Base-by-base conservation (phyloP, 768 basidiomycete genomes). In the Pleurotus salmoneostramineus region DNA sequence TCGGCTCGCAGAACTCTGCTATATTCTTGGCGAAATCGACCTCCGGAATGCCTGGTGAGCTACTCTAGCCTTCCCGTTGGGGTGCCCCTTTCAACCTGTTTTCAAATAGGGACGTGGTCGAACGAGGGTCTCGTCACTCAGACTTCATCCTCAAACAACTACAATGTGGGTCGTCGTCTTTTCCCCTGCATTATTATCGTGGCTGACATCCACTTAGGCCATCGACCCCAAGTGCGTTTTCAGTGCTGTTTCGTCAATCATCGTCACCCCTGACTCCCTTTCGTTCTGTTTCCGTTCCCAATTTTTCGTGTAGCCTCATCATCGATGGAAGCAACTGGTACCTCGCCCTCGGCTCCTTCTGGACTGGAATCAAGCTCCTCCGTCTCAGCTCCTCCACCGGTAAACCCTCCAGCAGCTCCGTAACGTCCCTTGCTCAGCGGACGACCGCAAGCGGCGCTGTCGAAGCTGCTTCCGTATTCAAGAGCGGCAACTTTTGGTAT, bases 21-120 rank as follows among this genome's bases (percentile, higher is more conserved):
- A 81, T 84, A 21, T 83, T 83, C 68, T 72, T 82, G 3, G 81
- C 82, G 1, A 81, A 75, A 59, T 81, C 79, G 3, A 70, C 73
- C 7, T 80, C 78, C n/a, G 81, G 80, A 11, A 60, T 74, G 21
- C 76, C 77, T 50, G 75, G 74, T 71, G 57, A 27, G 21, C 21
- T 27, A 27, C 21, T 27, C 21, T 27, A 27, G 21, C 21, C 21
- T 27, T 27, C 21, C 21, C 21, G 21, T 27, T 27, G 21, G 21
- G 48, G 57, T 57, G 11, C 11, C 17, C 8, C 67, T 31, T 4
- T 59, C 35, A 12, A 12, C 14, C 12, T 59, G 50, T 35, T 14
- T 54, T 5, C 27, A 15, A 2, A n/a, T 51, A 74, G 73, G 76
- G 3, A 76, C 71, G 58, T 83, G 74, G 68, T 71, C 71, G 2